Percentiles rank a stretch among this genome's conserved stretches.
Evolutionary conservation across 2,329 filamentous ascomycete genomes (phyloP).

Genomic region (Didymella segeticola): DNA sequence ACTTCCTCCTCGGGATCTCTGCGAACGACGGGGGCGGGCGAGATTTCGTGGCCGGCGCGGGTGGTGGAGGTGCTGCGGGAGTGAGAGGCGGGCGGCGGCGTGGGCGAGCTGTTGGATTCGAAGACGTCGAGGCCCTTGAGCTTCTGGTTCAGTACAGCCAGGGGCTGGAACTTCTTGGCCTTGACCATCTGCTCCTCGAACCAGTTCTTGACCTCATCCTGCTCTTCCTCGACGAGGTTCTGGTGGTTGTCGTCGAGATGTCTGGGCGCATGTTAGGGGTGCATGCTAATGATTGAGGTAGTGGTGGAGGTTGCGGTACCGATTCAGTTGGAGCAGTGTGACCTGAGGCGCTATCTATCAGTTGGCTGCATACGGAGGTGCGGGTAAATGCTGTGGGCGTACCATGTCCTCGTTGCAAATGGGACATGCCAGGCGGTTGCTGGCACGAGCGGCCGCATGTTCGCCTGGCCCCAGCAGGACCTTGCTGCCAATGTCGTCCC

Average conservation of each 20-base stretch:
- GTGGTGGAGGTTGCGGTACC: constrained; percentile 25
- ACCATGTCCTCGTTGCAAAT: constrained; percentile 99
- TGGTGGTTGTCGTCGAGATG: constrained; percentile 89
- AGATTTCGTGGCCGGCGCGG: constrained; percentile 43
- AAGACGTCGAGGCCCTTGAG: constrained; percentile 91
- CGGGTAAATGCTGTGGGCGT: constrained; percentile 32
- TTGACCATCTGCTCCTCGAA: constrained; percentile 94
- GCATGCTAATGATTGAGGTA: background rate
- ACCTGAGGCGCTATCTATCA: constrained; percentile 67
- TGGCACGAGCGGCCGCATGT: constrained; percentile 59
- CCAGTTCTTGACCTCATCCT: constrained; percentile 96
- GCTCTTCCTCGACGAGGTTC: constrained; percentile 84
- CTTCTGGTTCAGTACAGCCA: constrained; percentile 92
- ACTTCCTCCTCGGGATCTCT: constrained; percentile 90
- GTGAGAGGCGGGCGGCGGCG: constrained; percentile 48
- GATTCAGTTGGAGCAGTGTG: constrained; percentile 88
- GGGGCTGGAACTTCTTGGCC: constrained; percentile 89
- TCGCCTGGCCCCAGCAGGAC: constrained; percentile 73
- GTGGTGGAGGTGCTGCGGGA: constrained; percentile 38
- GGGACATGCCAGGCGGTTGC: constrained; percentile 82
- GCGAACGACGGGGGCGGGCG: constrained; percentile 29
- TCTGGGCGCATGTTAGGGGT: constrained; percentile 50
- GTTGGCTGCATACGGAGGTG: constrained; percentile 24
- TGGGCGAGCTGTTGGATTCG: constrained; percentile 80
- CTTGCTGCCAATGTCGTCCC: constrained; percentile 79